Base-by-base conservation (phyloP, 2,329 filamentous ascomycete species). In the Chaetomiaceae sp. region DNA sequence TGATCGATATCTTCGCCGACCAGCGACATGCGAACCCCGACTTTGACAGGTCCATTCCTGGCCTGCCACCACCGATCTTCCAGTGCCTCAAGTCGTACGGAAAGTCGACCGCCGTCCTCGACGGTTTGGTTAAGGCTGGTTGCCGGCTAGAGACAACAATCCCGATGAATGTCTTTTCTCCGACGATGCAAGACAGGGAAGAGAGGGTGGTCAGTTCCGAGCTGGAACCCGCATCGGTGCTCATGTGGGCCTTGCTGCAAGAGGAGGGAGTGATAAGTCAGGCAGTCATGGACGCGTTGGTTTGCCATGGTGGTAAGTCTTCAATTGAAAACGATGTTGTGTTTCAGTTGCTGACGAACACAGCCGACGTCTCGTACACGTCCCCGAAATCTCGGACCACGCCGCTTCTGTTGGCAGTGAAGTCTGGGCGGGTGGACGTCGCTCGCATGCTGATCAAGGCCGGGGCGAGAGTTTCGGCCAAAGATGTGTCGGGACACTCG, bases 211-310 rank as follows among this genome's bases (percentile, higher is more conserved):
- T 43, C 12, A 57, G 45, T 19, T 50, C 45, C 1, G 55, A 54
- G 25, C n/a, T 48, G 6, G 62, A 64, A 31, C 54, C 58, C 4
- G 60, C 58, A 6, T 59, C 61, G 0, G 56, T 61, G 1, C 42
- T 65, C 11, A 57, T 65, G 52, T 64, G 62, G 59, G 54, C 59
- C 3, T 39, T 65, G n/a, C 40, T 62, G 14, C 57, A 61, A 25
- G 53, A 57, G n/a, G 52, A 59, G 6, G 53, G 53, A 1, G 12
- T 55, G 12, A 57, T 63, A 20, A 44, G 47, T 39, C 25, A 47
- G 0, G 31, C 23, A 1, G 56, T 63, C 3, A 46, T 65, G 7
- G 34, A 51, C 3, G 55, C 55, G 2, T 22, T 65, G 36, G 54
- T 64, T 29, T 47, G 47, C 6, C 57, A 57, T 20, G 58, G 61